These are phyloP conservation scores for Penicillium janthinellum DNA, from an alignment of 2,329 filamentous ascomycete genomes.

Conservation along the genomic window DNA sequence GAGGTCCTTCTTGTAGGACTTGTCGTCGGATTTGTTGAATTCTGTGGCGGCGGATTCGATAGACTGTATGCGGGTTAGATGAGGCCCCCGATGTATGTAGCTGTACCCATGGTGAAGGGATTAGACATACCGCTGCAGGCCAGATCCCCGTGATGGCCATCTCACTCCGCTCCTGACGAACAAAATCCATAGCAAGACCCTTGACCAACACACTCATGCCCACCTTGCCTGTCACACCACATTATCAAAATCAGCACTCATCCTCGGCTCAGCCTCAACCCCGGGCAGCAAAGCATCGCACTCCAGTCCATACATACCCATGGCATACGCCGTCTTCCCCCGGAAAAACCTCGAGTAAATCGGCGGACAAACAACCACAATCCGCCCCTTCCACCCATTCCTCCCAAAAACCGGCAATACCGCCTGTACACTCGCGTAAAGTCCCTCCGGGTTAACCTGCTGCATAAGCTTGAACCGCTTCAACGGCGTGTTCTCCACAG, in stretches of 20 bases:
- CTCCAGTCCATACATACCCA: constrained; percentile 42
- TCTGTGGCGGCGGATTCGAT: constrained; percentile 77
- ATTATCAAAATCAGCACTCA: background rate
- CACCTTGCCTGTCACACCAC: constrained; percentile 60
- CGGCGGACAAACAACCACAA: constrained; percentile 79
- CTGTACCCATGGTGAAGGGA: background rate
- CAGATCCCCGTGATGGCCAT: constrained; percentile 83
- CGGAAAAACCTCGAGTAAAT: constrained; percentile 85
- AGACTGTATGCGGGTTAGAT: constrained; percentile 42
- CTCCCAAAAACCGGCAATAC: constrained; percentile 65
- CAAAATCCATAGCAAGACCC: constrained; percentile 79
- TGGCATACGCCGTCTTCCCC: constrained; percentile 82
- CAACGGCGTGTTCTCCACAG: constrained; percentile 70
- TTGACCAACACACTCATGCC: constrained; percentile 81
- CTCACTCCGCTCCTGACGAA: constrained; percentile 62
- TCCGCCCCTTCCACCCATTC: constrained; percentile 59
- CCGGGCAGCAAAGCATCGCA: too few species aligned
- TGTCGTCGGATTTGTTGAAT: constrained; percentile 50
- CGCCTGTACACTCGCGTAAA: constrained; percentile 73
- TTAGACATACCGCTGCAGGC: constrained; percentile 68
- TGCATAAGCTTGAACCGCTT: constrained; percentile 81
- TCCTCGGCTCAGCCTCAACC: background rate
- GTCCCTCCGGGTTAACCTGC: constrained; percentile 70
- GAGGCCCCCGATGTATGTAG: background rate
- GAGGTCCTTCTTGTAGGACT: constrained; percentile 59